A percentile compares a stretch with the other conserved stretches of the same genome.
These are phyloP conservation scores for Triticum urartu DNA, from an alignment of 176 grass and related monocot species.

Conservation along the genomic window DNA sequence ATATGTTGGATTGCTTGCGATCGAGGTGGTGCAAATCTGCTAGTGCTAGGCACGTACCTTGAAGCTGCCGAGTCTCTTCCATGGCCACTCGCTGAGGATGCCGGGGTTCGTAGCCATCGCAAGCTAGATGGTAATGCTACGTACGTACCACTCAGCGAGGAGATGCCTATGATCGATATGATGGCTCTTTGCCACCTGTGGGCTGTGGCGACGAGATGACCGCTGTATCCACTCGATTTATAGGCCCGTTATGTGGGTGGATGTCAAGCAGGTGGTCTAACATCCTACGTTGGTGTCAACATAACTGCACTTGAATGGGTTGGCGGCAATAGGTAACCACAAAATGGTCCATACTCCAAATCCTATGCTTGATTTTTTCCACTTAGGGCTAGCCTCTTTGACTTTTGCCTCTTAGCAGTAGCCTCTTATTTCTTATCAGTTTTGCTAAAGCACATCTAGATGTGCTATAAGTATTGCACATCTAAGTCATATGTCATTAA, in stretches of 20 bases:
- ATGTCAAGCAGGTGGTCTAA: neutral
- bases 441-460: too few species aligned
- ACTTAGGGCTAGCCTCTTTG: too few species aligned
- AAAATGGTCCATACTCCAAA: neutral
- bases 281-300: neutral
- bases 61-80: slow-evolving; percentile 88
- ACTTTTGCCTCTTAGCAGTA: too few species aligned
- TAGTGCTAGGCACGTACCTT: slow-evolving; percentile 45
- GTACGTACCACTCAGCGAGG: too few species aligned
- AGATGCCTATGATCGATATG: too few species aligned
- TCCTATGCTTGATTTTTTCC: neutral
- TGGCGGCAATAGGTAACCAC: neutral
- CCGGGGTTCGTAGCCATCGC: slow-evolving; percentile 84
- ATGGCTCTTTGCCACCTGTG: neutral
- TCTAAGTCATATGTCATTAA: too few species aligned
- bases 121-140: neutral
- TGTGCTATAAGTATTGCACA: too few species aligned
- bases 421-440: too few species aligned
- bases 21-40: neutral
- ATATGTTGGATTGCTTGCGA: neutral
- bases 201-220: neutral
- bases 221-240: neutral
- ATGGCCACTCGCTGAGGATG: slow-evolving; percentile 86
- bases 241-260: neutral
- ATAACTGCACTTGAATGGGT: slow-evolving; percentile 9